A percentile compares a stretch with the other conserved stretches of the same genome.
phyloP scores from a whole-genome alignment of 208 protist species.

The Naegleria lovaniensis region DNA sequence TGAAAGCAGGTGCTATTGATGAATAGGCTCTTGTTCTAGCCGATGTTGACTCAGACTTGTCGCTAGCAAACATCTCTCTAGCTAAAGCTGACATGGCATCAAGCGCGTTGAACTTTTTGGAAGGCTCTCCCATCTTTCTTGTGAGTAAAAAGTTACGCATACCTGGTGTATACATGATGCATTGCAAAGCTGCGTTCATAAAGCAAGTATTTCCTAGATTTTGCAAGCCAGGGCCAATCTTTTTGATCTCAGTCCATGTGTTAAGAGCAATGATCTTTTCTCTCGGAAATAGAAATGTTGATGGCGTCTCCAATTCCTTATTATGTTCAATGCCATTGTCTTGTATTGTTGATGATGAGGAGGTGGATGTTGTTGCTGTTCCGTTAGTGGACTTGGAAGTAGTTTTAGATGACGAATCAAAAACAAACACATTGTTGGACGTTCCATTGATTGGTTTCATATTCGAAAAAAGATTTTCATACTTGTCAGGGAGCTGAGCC shows the following conservation, averaged over 20 bases:
- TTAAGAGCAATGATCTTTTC: neutral
- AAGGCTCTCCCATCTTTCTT: neutral
- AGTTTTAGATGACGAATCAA: neutral
- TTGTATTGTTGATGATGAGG: too few species aligned
- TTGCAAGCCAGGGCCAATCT: constrained; percentile 49
- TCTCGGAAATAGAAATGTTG: neutral
- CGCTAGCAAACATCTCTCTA: neutral
- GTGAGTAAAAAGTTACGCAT: constrained; percentile 65
- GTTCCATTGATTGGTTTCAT: constrained; percentile 5
- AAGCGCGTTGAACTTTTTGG: neutral
- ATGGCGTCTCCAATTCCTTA: neutral
- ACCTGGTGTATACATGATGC: constrained; percentile 61
- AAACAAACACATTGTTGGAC: neutral
- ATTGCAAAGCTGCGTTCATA: constrained; percentile 81
- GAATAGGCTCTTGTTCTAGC: neutral
- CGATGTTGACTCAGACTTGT: too few species aligned
- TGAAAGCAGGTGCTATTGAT: neutral
- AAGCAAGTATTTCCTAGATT: constrained; percentile 84
- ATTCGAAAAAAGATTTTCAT: neutral
- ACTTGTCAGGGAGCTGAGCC: neutral
- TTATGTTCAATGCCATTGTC: neutral
- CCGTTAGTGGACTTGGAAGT: too few species aligned
- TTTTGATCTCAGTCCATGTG: neutral
- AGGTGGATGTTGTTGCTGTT: too few species aligned
- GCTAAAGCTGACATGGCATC: neutral